Evolutionary conservation across 306 rosid species (phyloP).

Genomic region (Quercus mongolica): DNA sequence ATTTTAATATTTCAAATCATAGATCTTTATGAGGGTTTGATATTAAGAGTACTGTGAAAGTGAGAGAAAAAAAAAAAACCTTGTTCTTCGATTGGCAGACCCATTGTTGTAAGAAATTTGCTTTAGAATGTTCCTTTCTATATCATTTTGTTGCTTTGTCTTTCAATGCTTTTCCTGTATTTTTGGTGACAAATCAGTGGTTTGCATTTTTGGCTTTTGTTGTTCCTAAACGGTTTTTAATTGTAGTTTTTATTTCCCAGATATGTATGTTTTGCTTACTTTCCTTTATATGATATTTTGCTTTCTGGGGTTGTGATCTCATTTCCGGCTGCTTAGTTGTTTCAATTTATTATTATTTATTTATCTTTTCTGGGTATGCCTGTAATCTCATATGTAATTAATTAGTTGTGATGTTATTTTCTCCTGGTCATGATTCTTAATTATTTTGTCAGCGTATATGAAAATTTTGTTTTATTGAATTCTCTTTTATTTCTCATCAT

Average conservation of each 20-base stretch:
- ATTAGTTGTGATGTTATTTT: slow-evolving; percentile 14
- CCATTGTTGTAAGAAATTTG: slow-evolving; percentile 8
- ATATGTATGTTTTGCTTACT: neutral
- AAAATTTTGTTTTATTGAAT: slow-evolving; percentile 3
- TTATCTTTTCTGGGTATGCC: slow-evolving; percentile 10
- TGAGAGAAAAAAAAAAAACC: neutral
- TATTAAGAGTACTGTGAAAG: slow-evolving; percentile 7
- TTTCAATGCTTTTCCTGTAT: neutral
- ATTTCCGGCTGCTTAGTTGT: neutral
- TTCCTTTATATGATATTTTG: slow-evolving; percentile 10
- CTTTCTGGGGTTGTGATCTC: neutral
- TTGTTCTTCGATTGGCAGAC: neutral
- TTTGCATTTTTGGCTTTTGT: neutral
- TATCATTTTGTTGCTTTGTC: neutral
- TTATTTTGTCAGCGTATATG: neutral
- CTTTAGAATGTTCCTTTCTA: neutral
- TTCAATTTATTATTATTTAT: neutral
- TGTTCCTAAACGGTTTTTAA: neutral
- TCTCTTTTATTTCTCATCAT: neutral
- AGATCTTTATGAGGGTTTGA: slow-evolving; percentile 34
- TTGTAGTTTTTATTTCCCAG: neutral
- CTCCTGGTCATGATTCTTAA: neutral
- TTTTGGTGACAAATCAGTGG: neutral
- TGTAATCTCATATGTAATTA: slow-evolving; percentile 4
- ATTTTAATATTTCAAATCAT: slow-evolving; percentile 7